Conservation (phyloP, 208 protist genomes). For the Crithidia bombi region DNA sequence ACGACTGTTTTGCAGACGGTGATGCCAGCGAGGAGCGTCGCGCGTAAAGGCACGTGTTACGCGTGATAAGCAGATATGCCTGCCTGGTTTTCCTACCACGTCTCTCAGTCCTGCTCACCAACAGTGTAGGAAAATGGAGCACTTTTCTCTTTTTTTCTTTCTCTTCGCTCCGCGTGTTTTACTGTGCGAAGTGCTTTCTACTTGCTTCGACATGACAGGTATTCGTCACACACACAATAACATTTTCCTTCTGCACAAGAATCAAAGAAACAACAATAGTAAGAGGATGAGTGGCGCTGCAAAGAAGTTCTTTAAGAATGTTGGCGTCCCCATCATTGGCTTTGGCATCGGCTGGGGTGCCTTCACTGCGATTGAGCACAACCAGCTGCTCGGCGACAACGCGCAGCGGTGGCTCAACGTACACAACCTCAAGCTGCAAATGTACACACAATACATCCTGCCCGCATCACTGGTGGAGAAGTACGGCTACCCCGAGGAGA, state of each 20-base stretch:
- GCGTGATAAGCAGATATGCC: too few relatives aligned
- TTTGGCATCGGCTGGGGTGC: constrained; percentile 72
- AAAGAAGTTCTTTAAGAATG: constrained; percentile 19
- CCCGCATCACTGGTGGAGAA: constrained; percentile 54
- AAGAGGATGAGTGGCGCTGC: constrained; percentile 11
- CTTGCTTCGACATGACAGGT: too few relatives aligned
- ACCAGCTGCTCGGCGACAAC: constrained; percentile 36
- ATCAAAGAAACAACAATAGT: not conserved
- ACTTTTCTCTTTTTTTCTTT: not conserved
- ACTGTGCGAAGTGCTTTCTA: too few relatives aligned
- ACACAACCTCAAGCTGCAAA: constrained; percentile 66
- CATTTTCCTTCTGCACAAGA: not conserved
- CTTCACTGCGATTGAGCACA: constrained; percentile 54
- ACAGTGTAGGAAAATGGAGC: not conserved
- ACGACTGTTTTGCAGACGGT: too few relatives aligned
- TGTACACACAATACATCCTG: constrained; percentile 55
- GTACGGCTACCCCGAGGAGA: constrained; percentile 59
- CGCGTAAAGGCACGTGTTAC: too few relatives aligned
- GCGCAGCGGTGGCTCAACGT: constrained; percentile 53
- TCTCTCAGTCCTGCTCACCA: not conserved
- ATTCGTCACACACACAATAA: not conserved
- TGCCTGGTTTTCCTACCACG: too few relatives aligned
- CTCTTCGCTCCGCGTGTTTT: too few relatives aligned
- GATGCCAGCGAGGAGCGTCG: too few relatives aligned
- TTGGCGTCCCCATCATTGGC: constrained; percentile 50